Conservation (phyloP, 2,329 filamentous ascomycete genomes). For the Cladophialophora psammophila region DNA sequence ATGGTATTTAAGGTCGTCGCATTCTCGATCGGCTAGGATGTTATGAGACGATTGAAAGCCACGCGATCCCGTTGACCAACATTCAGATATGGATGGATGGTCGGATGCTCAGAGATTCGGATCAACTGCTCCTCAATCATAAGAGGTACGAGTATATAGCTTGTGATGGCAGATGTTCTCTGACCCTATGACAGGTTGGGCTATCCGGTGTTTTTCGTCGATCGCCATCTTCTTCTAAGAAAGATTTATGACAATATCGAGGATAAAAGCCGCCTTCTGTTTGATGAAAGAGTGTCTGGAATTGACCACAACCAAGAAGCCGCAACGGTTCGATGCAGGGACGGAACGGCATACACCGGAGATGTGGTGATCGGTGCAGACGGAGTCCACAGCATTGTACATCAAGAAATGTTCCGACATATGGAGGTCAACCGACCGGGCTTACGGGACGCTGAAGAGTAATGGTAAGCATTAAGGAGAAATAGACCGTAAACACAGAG, state of each 20-base stretch:
- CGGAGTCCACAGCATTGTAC: slow-evolving; percentile 52
- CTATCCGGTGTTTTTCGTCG: slow-evolving; percentile 40
- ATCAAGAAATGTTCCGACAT: slow-evolving; percentile 46
- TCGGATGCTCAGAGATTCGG: neutral
- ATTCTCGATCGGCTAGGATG: slow-evolving; percentile 10
- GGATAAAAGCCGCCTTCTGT: slow-evolving; percentile 20
- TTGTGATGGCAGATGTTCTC: neutral
- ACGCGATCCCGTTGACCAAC: neutral
- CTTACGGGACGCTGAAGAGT: slow-evolving; percentile 7
- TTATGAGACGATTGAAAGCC: neutral
- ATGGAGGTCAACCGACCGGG: slow-evolving; percentile 32
- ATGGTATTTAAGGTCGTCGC: neutral
- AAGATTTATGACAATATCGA: slow-evolving; percentile 40
- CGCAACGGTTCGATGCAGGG: slow-evolving; percentile 45
- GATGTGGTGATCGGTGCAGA: slow-evolving; percentile 55
- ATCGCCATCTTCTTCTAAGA: slow-evolving; percentile 41
- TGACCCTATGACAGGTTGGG: slow-evolving; percentile 22
- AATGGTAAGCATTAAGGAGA: slow-evolving; percentile 12
- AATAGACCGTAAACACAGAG: neutral
- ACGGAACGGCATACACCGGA: slow-evolving; percentile 46
- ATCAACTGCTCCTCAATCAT: neutral
- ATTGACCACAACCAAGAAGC: slow-evolving; percentile 29
- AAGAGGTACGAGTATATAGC: slow-evolving; percentile 3
- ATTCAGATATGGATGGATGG: slow-evolving; percentile 5
- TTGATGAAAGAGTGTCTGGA: slow-evolving; percentile 16